Evolutionary conservation across 78 protist genomes (phyloP), one percentile per base, ranked within the genome.

Genomic region (Chrysochromulina tobinii): DNA sequence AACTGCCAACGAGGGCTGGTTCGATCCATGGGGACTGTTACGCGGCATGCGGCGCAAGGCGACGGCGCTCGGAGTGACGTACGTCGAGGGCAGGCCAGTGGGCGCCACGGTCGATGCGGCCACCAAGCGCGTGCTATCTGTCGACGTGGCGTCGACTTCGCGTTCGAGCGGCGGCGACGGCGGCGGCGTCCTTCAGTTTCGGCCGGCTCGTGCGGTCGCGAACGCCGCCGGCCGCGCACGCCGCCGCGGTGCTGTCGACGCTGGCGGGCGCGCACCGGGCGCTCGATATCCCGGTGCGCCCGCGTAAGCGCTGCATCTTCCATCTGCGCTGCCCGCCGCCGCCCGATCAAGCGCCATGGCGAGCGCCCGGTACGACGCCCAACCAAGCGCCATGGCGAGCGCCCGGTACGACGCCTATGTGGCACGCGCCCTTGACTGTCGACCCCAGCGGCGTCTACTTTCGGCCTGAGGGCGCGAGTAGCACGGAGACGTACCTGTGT

Each of bases 1-100:
- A n/a, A 12, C 1, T 0, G 17, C 75, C 53, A 20, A 25, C 51
- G 93, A 90, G 57, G 93, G 93, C 61, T 90, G 93, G 93, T 90
- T 90, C 75, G 93, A 90, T 21, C 89, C 93, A 5, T 90, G 79
- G 68, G 17, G 68, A 69, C 83, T 90, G 79, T 17, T 90, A 64
- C 57, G 2, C 27, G 79, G 15, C 17, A 1, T 81, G n/a, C 84
- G 67, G 61, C 12, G 21, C 81, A 50, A 59, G 86, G 75, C 81
- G 15, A 3, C 7, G 23, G 23, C 21, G 53, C 12, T 25, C 6
- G 88, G 88, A 18, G 93, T 84, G 14, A 0, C 14, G 81, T 59
- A n/a, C n/a, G 15, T 90, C 67, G 23, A 67, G 15, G 93, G 83
- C 64, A 3, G 64, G 64, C 64, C 64, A 7, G 64, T 59, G 23